These are phyloP conservation scores for Tephrocybe sp. DNA, from an alignment of 768 basidiomycete genomes.

Conservation along the genomic window DNA sequence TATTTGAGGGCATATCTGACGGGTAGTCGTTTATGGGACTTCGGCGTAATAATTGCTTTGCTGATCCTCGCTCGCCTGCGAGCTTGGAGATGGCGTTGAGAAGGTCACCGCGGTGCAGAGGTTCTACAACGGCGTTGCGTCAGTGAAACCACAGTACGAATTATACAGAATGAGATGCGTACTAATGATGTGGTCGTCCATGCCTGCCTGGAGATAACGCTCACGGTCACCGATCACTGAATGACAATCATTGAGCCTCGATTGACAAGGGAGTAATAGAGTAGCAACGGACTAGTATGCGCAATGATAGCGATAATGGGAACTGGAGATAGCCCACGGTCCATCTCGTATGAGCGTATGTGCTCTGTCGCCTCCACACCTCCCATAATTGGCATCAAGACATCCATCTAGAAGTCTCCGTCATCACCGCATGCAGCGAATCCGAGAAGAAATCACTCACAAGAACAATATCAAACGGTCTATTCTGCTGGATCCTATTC, in stretches of 20 bases:
- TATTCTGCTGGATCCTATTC: slow-evolving; percentile 61
- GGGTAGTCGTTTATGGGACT: background rate
- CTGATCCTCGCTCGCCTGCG: slow-evolving; percentile 56
- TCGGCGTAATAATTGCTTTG: slow-evolving; percentile 31
- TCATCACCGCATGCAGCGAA: no score
- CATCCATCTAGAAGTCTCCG: slow-evolving; percentile 75
- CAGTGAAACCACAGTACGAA: background rate
- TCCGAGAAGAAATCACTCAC: slow-evolving; percentile 41
- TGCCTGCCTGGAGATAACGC: slow-evolving; percentile 47
- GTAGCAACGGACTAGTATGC: slow-evolving; percentile 84
- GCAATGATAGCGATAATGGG: slow-evolving; percentile 98
- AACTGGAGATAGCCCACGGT: slow-evolving; percentile 57
- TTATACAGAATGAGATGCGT: slow-evolving; percentile 20
- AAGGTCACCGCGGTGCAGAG: slow-evolving; percentile 73
- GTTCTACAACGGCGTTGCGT: slow-evolving; percentile 46
- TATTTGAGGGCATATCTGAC: no score
- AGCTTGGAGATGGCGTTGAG: slow-evolving; percentile 81
- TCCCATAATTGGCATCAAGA: slow-evolving; percentile 98
- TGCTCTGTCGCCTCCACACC: slow-evolving; percentile 96
- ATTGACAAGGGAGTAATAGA: background rate
- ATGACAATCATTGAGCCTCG: slow-evolving; percentile 5
- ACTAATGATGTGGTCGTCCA: slow-evolving; percentile 85
- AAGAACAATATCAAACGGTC: slow-evolving; percentile 89
- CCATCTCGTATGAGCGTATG: slow-evolving; percentile 81
- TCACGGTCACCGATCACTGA: slow-evolving; percentile 79